phyloP scores from a whole-genome alignment of 768 basidiomycete genomes.

The Suillus sp. region DNA sequence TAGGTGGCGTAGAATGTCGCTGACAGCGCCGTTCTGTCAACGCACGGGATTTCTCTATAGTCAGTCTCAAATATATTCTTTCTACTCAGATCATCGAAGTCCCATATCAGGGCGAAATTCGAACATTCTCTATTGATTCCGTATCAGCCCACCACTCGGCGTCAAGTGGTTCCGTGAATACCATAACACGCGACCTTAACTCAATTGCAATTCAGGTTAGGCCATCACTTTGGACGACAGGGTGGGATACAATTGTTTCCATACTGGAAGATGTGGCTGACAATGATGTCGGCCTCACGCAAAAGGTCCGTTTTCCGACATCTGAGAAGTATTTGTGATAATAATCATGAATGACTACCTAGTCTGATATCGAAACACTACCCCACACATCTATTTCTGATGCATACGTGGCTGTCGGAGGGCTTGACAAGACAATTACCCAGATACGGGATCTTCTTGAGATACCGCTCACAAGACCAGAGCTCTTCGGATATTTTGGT shows the following conservation, averaged over 20 bases:
- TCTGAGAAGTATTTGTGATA: constrained; percentile 15
- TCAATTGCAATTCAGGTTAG: constrained; percentile 45
- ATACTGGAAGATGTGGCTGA: constrained; percentile 36
- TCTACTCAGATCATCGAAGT: constrained; percentile 62
- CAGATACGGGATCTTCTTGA: constrained; percentile 86
- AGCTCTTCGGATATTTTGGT: constrained; percentile 80
- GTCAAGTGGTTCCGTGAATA: constrained; percentile 24
- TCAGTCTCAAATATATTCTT: constrained; percentile 72
- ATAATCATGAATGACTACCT: constrained; percentile 21
- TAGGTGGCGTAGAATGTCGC: background rate
- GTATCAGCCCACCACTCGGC: constrained; percentile 38
- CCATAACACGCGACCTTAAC: constrained; percentile 44
- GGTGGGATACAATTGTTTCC: constrained; percentile 67
- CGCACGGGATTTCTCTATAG: constrained; percentile 39
- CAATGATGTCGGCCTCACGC: constrained; percentile 30
- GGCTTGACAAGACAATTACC: constrained; percentile 82
- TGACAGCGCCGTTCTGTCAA: constrained; percentile 14
- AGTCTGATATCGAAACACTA: constrained; percentile 52
- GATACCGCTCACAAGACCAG: constrained; percentile 81
- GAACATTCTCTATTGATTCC: constrained; percentile 57
- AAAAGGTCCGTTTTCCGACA: constrained; percentile 34
- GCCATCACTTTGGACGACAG: constrained; percentile 56
- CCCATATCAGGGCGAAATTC: constrained; percentile 58
- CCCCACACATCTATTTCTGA: constrained; percentile 45
- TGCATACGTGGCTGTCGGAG: constrained; percentile 86